Conservation (phyloP, 139 green algal species). For the Bryopsis sp. region DNA sequence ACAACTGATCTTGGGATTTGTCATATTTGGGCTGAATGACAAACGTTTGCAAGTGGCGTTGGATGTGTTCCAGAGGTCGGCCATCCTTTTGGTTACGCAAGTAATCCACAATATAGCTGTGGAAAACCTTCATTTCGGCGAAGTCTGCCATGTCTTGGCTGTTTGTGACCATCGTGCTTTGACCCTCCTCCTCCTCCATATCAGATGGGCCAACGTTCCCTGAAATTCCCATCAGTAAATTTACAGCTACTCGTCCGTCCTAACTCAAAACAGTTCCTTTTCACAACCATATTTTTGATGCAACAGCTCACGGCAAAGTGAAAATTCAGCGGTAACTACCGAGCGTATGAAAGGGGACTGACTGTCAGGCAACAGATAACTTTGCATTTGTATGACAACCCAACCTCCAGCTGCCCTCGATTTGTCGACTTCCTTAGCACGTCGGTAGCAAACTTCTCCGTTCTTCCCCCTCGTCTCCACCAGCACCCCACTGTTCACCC, state of each 20-base stretch:
- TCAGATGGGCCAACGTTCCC: not conserved
- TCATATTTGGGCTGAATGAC: conserved; percentile 5
- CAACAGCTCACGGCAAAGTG: not conserved
- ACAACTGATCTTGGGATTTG: not conserved
- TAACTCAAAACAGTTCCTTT: not conserved
- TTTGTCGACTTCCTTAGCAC: conserved; percentile 16
- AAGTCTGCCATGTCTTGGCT: not conserved
- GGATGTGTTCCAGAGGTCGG: conserved; percentile 10
- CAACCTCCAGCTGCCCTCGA: not conserved
- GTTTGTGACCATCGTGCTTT: not conserved
- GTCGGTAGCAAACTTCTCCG: conserved; percentile 17
- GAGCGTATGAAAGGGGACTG: no score
- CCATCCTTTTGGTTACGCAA: not conserved
- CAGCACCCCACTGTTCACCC: conserved; percentile 78
- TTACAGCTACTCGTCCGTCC: not conserved
- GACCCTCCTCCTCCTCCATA: not conserved
- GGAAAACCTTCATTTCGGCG: not conserved
- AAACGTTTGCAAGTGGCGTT: conserved; percentile 13
- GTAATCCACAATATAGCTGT: conserved; percentile 10
- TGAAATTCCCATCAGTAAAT: not conserved
- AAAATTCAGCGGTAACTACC: not conserved
- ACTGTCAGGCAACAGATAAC: not conserved
- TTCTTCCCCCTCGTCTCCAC: conserved; percentile 30
- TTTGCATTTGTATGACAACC: conserved; percentile 1
- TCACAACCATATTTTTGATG: not conserved